Percentiles rank a stretch among this genome's conserved stretches.
phyloP scores from a whole-genome alignment of 257 asterid genomes.

The Solanum dulcamara region DNA sequence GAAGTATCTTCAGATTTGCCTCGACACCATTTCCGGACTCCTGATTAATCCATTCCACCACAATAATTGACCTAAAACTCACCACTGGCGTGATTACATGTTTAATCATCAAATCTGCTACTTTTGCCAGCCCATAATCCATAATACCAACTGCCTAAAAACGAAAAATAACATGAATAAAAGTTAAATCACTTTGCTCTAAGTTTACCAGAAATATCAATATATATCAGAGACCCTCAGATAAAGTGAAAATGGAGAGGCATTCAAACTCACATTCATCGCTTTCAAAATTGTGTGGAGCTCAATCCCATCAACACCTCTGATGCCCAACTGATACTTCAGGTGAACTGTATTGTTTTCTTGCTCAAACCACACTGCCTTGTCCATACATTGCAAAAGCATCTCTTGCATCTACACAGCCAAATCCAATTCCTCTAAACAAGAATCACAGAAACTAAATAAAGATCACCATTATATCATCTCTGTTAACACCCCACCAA shows the following conservation, averaged over 20 bases:
- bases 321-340: slow-evolving; percentile 29
- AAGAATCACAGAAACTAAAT: slow-evolving; percentile 35
- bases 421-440: slow-evolving; percentile 50
- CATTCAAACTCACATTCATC: slow-evolving; percentile 59
- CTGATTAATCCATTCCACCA: slow-evolving; percentile 27
- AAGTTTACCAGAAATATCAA: neutral
- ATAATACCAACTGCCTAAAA: slow-evolving; percentile 66
- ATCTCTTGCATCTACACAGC: slow-evolving; percentile 74
- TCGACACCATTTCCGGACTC: slow-evolving; percentile 25
- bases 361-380: slow-evolving; percentile 59
- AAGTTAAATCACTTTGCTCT: neutral
- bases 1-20: slow-evolving; percentile 51
- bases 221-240: neutral
- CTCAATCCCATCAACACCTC: slow-evolving; percentile 48
- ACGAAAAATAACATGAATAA: slow-evolving; percentile 11
- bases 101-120: slow-evolving; percentile 72
- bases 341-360: slow-evolving; percentile 38
- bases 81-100: slow-evolving; percentile 46
- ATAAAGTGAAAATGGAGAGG: slow-evolving; percentile 1
- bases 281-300: slow-evolving; percentile 65
- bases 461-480: slow-evolving; percentile 13
- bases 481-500: neutral
- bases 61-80: slow-evolving; percentile 31
- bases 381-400: slow-evolving; percentile 59
- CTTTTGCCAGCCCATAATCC: slow-evolving; percentile 77